Base-by-base conservation (phyloP, 1,139 yeast genomes). In the Tardiomyces digboiensis region DNA sequence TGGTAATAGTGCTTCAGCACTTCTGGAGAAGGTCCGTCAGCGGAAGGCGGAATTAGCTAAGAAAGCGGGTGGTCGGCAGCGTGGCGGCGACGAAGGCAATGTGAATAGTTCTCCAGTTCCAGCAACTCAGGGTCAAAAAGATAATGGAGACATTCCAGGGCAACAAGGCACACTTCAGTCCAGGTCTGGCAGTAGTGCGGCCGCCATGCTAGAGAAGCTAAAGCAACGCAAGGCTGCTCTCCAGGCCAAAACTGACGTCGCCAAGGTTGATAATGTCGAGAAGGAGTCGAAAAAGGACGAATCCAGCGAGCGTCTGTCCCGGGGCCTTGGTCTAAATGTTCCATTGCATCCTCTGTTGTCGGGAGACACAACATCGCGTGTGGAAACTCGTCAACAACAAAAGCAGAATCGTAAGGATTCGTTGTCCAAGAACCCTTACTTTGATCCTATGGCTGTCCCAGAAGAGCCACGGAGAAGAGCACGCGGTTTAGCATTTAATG, bases 371-470 rank as follows among this genome's bases (percentile, higher is more conserved):
- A 38, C n/a, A n/a, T n/a, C n/a, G n/a, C n/a, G n/a, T n/a, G n/a
- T 41, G 26, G 36, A 40, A 33, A 22, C 10, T 22, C 26, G 26
- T 8, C 26, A 12, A 22, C 26, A 12, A 22, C 26, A 22, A 12
- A 7, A 22, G 26, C 26, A 22, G 26, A 12, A 8, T 12, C 26
- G 70, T 40, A 50, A 61, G 43, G n/a, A n/a, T 68, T 72, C 44
- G 72, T 70, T 52, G 70, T 66, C 44, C 61, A 68, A 3, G 3
- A 83, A 83, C 54, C 91, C 91, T 1, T 84, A 82, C 56, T 63
- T 80, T 36, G 74, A 75, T 49, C 78, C 71, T 33, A 42, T 49
- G 7, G 54, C 62, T 33, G 52, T 52, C 40, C 42, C 54, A 13
- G 39, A 42, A 3, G 54, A 7, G 47, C 16, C 12, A 8, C 33